These are phyloP conservation scores for Parafenestella ontariensis DNA, from an alignment of 2,329 filamentous ascomycete species.

Conservation along the genomic window DNA sequence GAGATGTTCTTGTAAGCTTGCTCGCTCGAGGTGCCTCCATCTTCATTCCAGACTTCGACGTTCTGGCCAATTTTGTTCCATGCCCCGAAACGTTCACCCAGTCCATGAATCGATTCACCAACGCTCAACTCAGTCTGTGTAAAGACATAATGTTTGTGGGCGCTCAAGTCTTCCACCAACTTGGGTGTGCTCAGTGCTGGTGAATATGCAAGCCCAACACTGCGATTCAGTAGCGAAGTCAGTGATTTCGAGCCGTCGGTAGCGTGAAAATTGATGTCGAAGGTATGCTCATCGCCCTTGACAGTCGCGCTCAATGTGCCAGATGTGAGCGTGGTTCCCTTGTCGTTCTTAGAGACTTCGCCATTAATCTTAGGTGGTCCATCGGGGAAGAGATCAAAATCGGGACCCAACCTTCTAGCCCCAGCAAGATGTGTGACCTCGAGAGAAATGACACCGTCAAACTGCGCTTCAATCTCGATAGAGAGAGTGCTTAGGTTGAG, in stretches of 20 bases:
- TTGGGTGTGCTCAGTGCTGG: constrained; percentile 62
- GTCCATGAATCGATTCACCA: constrained; percentile 73
- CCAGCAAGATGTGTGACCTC: constrained; percentile 67
- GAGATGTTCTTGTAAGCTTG: constrained; percentile 77
- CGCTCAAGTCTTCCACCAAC: constrained; percentile 60
- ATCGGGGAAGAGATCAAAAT: constrained; percentile 65
- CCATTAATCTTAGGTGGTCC: constrained; percentile 53
- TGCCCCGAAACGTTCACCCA: constrained; percentile 78
- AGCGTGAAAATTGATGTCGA: constrained; percentile 64
- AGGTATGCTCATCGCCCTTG: constrained; percentile 57
- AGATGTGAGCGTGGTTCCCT: constrained; percentile 59
- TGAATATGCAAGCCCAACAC: constrained; percentile 64
- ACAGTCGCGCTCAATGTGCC: constrained; percentile 63
- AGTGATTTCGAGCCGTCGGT: constrained; percentile 58
- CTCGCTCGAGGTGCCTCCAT: constrained; percentile 70
- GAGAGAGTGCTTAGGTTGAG: constrained; percentile 64
- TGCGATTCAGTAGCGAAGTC: constrained; percentile 63
- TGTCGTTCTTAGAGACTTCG: constrained; percentile 49
- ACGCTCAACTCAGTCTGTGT: constrained; percentile 57
- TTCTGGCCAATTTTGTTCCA: constrained; percentile 79
- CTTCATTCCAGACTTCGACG: constrained; percentile 68
- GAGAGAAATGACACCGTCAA: constrained; percentile 66
- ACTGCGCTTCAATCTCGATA: constrained; percentile 63
- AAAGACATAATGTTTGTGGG: constrained; percentile 53
- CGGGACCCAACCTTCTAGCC: constrained; percentile 59